A percentile compares a stretch with the other conserved stretches of the same genome.
phyloP scores from a whole-genome alignment of 192 early-diverging fungal genomes.

The Kappamyces sp. region DNA sequence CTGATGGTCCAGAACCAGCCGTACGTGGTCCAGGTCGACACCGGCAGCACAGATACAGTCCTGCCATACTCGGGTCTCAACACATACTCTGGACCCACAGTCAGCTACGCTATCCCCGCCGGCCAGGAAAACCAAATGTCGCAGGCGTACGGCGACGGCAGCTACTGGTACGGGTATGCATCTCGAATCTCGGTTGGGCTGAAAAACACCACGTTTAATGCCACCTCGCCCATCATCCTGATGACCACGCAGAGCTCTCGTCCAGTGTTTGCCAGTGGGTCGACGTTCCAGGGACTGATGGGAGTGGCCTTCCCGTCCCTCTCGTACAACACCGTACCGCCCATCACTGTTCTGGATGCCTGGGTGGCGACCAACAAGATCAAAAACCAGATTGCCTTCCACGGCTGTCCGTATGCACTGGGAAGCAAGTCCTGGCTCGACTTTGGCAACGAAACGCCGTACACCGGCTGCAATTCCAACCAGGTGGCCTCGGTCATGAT shows the following conservation, averaged over 20 bases:
- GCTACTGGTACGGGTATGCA: slow-evolving; percentile 3
- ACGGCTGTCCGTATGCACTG: slow-evolving; percentile 2
- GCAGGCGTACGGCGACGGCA: slow-evolving; percentile 8
- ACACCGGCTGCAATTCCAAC: neutral
- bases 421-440: neutral
- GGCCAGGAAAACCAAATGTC: too few relatives aligned
- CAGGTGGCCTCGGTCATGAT: too few relatives aligned
- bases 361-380: neutral
- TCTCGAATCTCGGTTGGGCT: neutral
- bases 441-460: slow-evolving; percentile 5
- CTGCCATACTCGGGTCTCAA: slow-evolving; percentile 11
- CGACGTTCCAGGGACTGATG: slow-evolving; percentile 5
- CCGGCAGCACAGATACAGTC: slow-evolving; percentile 9
- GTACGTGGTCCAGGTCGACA: slow-evolving; percentile 12
- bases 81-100: slow-evolving; percentile 10
- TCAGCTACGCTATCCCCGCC: neutral
- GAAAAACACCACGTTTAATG: neutral
- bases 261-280: slow-evolving; percentile 1
- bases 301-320: slow-evolving; percentile 2
- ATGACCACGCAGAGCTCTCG: slow-evolving; percentile 1
- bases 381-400: slow-evolving; percentile 7
- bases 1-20: neutral
- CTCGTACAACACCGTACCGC: neutral
- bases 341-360: slow-evolving; percentile 11
- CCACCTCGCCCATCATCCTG: neutral